Base-by-base conservation (phyloP, 2,329 filamentous ascomycete species). In the Aspergillus ustus region DNA sequence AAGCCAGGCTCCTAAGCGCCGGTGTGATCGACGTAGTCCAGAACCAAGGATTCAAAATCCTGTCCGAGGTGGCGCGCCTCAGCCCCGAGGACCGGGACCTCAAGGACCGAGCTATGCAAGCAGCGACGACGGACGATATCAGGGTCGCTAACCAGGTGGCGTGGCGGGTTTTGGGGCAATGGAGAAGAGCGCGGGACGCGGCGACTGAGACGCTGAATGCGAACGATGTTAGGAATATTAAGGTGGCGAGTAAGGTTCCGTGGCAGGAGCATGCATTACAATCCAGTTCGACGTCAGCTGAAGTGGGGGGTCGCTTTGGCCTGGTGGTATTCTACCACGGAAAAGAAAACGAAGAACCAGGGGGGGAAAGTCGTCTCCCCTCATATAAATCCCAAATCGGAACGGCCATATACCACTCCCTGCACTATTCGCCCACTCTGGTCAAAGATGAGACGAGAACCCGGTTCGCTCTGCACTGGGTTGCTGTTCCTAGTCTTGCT, bases 221-320 rank as follows among this genome's bases (percentile, higher is more conserved):
- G 22, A 50, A 63, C 9, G 62, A 65, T 53, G 20, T 49, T 13
- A 50, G 49, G 15, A 63, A 66, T 65, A 59, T 64, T 51, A 46
- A 28, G 28, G 11, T 48, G 25, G 62, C 59, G 22, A 55, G 59
- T 31, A 51, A 52, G 19, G 62, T 65, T 19, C 64, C 53, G 3
- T 64, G 62, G 62, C 64, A 66, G 59, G 62, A 65, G 29, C 60
- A 61, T 13, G 51, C 57, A 20, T 31, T 64, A 13, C 44, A 20
- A 51, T 54, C 54, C 43, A 46, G 34, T 56, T 56, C 53, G 15
- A 37, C 28, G 1, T 48, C 53, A 37, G 19, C 40, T 59, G 40
- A 43, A 60, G 48, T 43, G 25, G 49, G 53, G 15, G 57, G 9
- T 53, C 44, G 49, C 50, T 63, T 57, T 63, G 61, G 63, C 48